These are phyloP conservation scores for Flaveria trinervia DNA, from an alignment of 129 eudicot species.

Conservation along the genomic window DNA sequence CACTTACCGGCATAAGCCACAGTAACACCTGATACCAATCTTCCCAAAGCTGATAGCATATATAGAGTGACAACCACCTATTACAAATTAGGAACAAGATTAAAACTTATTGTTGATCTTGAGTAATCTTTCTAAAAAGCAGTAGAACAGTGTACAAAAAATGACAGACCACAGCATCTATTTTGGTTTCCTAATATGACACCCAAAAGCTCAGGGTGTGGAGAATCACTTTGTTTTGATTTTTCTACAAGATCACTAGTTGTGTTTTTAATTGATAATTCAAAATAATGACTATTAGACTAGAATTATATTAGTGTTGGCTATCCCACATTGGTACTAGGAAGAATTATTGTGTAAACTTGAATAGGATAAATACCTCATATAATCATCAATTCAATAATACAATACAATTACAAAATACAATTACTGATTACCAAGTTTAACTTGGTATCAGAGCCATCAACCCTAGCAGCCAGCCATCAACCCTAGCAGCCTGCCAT, in stretches of 20 bases:
- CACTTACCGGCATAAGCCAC: constrained; percentile 87
- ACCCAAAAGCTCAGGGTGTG: not conserved
- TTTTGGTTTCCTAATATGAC: not conserved
- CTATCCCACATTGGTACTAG: too few relatives aligned
- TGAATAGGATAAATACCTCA: too few relatives aligned
- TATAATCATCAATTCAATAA: too few relatives aligned
- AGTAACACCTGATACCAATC: constrained; percentile 80
- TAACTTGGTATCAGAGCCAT: too few relatives aligned
- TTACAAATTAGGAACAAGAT: not conserved
- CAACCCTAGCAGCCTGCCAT: too few relatives aligned
- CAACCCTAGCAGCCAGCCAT: too few relatives aligned
- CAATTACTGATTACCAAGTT: too few relatives aligned
- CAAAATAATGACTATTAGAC: not conserved
- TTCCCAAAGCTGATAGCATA: constrained; percentile 80
- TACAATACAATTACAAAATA: too few relatives aligned
- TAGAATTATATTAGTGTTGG: too few relatives aligned
- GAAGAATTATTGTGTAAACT: too few relatives aligned
- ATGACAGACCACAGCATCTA: not conserved
- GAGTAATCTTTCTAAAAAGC: not conserved
- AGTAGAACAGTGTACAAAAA: not conserved
- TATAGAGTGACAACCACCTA: constrained; percentile 80
- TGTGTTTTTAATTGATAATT: not conserved
- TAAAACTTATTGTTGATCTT: not conserved
- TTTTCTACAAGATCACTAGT: not conserved
- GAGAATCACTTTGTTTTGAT: not conserved